Base-by-base conservation (phyloP, 768 basidiomycete species). In the Serendipita sp. region DNA sequence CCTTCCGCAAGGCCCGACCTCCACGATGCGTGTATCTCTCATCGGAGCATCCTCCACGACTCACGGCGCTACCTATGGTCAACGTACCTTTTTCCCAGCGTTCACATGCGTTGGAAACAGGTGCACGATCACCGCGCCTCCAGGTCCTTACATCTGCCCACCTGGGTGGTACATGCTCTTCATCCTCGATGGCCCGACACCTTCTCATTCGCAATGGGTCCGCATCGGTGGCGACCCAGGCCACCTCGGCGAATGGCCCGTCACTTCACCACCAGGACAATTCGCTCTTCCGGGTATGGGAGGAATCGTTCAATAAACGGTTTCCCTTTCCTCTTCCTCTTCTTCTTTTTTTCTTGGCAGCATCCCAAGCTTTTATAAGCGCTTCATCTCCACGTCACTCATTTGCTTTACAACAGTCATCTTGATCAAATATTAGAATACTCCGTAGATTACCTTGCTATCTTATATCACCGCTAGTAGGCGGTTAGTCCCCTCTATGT, bases 221-320 rank as follows among this genome's bases (percentile, higher is more conserved):
- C 38, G 65, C 33, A 67, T 67, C 50, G 66, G 66, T 34, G 65
- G 66, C n/a, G 66, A 65, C 45, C 88, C 87, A 0, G 78, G 76
- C 0, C 24, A 74, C 61, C 70, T 90, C 11, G 88, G 22, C 20
- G 9, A 9, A 11, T 58, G 53, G 53, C 53, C 53, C 9, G n/a
- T 7, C n/a, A 38, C 34, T 38, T n/a, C n/a, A n/a, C 42, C 42
- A 11, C 28, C 11, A 11, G 22, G 22, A 9, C 17, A n/a, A 26
- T 58, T 58, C 53, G 31, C 7, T n/a, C 17, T 31, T 17, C 53
- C 53, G 11, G 53, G 53, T 4, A n/a, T 31, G 22, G 53, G 53
- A 11, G 30, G 22, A 11, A 58, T 48, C 26, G n/a, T 9, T 5
- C 20, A 48, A n/a, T 48, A 48, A 38, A 38, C 7, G 14, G 34